phyloP scores from a whole-genome alignment of 495 filamentous ascomycete species.

The Sphaerosporella brunnea region DNA sequence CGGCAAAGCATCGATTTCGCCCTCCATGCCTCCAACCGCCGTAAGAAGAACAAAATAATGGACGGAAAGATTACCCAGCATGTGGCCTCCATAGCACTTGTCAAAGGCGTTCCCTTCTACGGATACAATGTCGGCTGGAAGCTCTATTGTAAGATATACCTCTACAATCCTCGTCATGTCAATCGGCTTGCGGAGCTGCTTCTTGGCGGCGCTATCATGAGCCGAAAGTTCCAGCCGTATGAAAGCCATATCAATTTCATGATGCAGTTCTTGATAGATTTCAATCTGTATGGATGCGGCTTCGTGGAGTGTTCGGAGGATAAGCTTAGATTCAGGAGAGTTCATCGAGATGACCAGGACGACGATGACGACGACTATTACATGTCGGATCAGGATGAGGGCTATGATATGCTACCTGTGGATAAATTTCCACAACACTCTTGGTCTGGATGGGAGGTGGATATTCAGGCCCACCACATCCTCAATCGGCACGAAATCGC shows the following conservation, averaged over 20 bases:
- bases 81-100: slow-evolving; percentile 75
- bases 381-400: slow-evolving; percentile 26
- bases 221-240: slow-evolving; percentile 67
- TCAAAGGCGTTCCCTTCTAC: slow-evolving; percentile 91
- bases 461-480: slow-evolving; percentile 77
- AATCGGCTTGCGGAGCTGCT: slow-evolving; percentile 69
- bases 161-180: slow-evolving; percentile 68
- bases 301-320: slow-evolving; percentile 54
- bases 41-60: slow-evolving; percentile 8
- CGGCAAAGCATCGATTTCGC: slow-evolving; percentile 18
- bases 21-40: slow-evolving; percentile 2
- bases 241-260: slow-evolving; percentile 85
- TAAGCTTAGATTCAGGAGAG: slow-evolving; percentile 50
- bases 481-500: slow-evolving; percentile 58
- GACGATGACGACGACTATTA: slow-evolving; percentile 35
- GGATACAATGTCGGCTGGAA: slow-evolving; percentile 84
- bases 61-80: slow-evolving; percentile 44
- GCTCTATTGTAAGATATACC: slow-evolving; percentile 85
- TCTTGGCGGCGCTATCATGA: slow-evolving; percentile 70
- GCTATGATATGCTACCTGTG: slow-evolving; percentile 29
- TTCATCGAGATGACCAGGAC: not conserved
- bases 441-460: slow-evolving; percentile 73
- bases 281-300: slow-evolving; percentile 83
- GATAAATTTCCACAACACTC: slow-evolving; percentile 53
- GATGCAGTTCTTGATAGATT: slow-evolving; percentile 94